Conservation (phyloP, 2,329 filamentous ascomycete genomes). For the Fusarium humuli region DNA sequence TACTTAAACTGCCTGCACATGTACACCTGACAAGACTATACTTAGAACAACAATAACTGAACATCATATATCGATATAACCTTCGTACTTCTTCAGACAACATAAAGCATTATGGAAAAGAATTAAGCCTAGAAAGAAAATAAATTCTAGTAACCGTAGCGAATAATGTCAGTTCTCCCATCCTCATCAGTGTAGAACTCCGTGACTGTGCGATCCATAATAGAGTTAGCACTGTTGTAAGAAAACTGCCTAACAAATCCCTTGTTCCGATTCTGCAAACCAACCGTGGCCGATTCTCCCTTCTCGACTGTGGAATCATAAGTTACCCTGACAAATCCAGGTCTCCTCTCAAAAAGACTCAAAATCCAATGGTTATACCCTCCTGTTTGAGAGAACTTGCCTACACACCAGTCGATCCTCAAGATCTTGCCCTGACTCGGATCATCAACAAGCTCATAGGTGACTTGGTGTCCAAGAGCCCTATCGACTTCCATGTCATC, state of each 20-base stretch:
- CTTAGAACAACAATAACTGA: too few relatives aligned
- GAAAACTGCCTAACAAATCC: background rate
- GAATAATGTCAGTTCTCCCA: background rate
- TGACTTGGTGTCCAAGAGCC: background rate
- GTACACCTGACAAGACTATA: too few relatives aligned
- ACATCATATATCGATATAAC: too few relatives aligned
- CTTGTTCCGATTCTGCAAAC: background rate
- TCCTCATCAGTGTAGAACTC: background rate
- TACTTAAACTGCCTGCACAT: too few relatives aligned
- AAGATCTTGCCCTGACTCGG: background rate
- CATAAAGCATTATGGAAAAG: too few relatives aligned
- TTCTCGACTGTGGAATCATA: background rate
- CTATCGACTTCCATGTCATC: background rate
- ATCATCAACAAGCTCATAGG: background rate
- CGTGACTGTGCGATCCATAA: background rate
- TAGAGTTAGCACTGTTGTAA: background rate
- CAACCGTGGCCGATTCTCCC: background rate
- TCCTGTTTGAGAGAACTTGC: accelerated
- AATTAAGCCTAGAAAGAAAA: too few relatives aligned
- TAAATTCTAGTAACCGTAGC: too few relatives aligned
- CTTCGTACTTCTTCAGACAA: too few relatives aligned
- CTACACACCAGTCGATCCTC: background rate
- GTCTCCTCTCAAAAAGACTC: background rate
- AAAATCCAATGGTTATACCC: background rate
- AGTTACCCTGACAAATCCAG: background rate